Evolutionary conservation across 148 eudicot species (phyloP), one percentile per base, ranked within the genome.

Genomic region (Arbutus unedo): DNA sequence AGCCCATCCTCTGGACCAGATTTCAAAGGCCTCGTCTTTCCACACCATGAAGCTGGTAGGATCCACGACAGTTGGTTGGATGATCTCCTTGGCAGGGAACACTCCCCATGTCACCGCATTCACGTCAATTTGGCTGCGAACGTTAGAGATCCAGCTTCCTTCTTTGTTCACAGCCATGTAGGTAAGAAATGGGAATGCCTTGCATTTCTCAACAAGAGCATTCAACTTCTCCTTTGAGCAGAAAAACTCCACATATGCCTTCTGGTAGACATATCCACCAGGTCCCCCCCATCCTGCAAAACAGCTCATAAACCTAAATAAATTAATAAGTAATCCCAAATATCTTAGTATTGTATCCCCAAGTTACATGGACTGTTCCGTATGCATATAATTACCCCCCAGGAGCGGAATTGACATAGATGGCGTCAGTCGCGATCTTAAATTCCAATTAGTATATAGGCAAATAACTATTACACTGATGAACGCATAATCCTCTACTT

Each of bases 31-130:
- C 89, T 95, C 97, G 48, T 93, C 98, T 82, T 95, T 93, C 98
- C 98, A 95, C 80, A 93, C 88, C 84, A 87, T 82, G 77, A 95
- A 95, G 89, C 98, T 93, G 56, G 89, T 87, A 81, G 98, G 91
- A 83, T 93, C 98, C 19, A 95, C 98, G 9, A 95, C 95, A 74
- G 98, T 93, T 56, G 98, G 98, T 86, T 95, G 97, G 82, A 93
- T 86, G 77, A 93, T 90, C 89, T 95, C 98, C 91, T 93, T 95
- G 54, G 91, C 96, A 13, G 98, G 97, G 87, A 95, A 93, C 38
- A 84, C 97, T 68, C 96, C 98, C 98, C 98, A 95, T 45, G 96
- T 95, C 74, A 95, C 98, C 2, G 98, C 98, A 79, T 95, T 95
- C 81, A 92, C 92, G 25, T 93, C 93, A 76, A 85, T 85, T 77